Conservation (phyloP, 1,139 yeast genomes). For the Pichia sp. region DNA sequence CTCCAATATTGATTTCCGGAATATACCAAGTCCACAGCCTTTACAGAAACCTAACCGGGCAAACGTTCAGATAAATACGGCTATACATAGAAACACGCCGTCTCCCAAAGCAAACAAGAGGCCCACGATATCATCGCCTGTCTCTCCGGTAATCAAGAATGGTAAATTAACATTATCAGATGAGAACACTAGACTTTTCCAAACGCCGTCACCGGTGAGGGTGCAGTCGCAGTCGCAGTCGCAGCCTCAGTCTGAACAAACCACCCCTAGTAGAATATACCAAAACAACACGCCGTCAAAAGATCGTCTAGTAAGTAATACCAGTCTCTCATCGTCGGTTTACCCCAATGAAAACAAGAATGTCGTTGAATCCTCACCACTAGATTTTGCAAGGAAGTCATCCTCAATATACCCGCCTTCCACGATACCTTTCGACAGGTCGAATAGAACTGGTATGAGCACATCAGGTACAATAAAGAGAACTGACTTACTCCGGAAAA, state of each 20-base stretch:
- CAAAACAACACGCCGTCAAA: not conserved
- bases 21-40: slow-evolving; percentile 5
- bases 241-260: not conserved
- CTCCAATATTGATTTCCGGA: slow-evolving; percentile 2
- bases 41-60: slow-evolving; percentile 1
- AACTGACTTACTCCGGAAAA: slow-evolving; percentile 7
- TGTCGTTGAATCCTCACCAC: slow-evolving; percentile 5
- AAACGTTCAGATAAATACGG: slow-evolving; percentile 1
- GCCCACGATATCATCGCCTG: slow-evolving; percentile 1
- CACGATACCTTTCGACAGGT: not conserved
- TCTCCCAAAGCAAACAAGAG: not conserved
- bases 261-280: not conserved
- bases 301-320: slow-evolving; percentile 2
- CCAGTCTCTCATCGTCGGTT: slow-evolving; percentile 10
- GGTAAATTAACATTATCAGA: not conserved
- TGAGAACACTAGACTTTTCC: too few relatives aligned
- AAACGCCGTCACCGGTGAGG: too few relatives aligned
- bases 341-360: slow-evolving; percentile 7
- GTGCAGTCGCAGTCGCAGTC: too few relatives aligned
- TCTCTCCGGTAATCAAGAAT: slow-evolving; percentile 1
- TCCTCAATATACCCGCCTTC: slow-evolving; percentile 13
- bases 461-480: slow-evolving; percentile 5
- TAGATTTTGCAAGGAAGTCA: slow-evolving; percentile 10
- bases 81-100: not conserved
- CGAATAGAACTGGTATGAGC: not conserved